Evolutionary conservation across 2,329 filamentous ascomycete genomes (phyloP).

Genomic region (Reticulascus tulasneorum): DNA sequence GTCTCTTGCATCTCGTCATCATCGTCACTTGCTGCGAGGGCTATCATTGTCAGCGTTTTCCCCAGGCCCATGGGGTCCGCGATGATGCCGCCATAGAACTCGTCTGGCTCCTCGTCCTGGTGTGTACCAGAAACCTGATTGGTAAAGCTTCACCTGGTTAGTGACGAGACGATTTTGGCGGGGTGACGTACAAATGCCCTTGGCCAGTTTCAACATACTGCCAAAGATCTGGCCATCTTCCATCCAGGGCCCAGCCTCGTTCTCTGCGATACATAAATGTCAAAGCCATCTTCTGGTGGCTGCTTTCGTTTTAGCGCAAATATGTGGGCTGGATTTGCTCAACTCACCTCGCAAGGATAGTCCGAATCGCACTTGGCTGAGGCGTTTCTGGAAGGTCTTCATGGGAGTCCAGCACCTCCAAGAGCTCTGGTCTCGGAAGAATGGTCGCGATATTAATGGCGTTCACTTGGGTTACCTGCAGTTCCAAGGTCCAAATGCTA

Average conservation of each 20-base stretch:
- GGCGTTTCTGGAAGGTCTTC: slow-evolving; percentile 22
- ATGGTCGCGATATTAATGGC: no score
- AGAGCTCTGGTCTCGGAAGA: slow-evolving; percentile 13
- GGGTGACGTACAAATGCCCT: slow-evolving; percentile 19
- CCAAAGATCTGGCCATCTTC: slow-evolving; percentile 28
- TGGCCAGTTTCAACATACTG: slow-evolving; percentile 16
- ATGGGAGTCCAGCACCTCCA: slow-evolving; percentile 20
- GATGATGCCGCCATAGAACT: slow-evolving; percentile 40
- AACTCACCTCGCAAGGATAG: slow-evolving; percentile 19
- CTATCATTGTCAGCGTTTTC: slow-evolving; percentile 41
- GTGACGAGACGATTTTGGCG: no score
- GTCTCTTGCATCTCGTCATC: neutral
- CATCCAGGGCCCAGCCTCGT: slow-evolving; percentile 27
- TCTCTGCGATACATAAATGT: slow-evolving; percentile 38
- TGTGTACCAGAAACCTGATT: slow-evolving; percentile 26
- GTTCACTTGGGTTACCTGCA: no score
- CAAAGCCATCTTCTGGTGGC: slow-evolving; percentile 40
- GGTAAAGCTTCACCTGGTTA: slow-evolving; percentile 22
- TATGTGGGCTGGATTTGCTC: neutral
- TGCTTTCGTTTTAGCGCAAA: slow-evolving; percentile 13
- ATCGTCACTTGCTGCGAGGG: slow-evolving; percentile 30
- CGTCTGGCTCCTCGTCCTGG: slow-evolving; percentile 25
- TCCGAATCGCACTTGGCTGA: slow-evolving; percentile 21
- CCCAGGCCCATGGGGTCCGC: slow-evolving; percentile 44
- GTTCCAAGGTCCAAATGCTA: slow-evolving; percentile 9